These are phyloP conservation scores for Ustulina deusta DNA, from an alignment of 2,329 filamentous ascomycete species.

Conservation along the genomic window DNA sequence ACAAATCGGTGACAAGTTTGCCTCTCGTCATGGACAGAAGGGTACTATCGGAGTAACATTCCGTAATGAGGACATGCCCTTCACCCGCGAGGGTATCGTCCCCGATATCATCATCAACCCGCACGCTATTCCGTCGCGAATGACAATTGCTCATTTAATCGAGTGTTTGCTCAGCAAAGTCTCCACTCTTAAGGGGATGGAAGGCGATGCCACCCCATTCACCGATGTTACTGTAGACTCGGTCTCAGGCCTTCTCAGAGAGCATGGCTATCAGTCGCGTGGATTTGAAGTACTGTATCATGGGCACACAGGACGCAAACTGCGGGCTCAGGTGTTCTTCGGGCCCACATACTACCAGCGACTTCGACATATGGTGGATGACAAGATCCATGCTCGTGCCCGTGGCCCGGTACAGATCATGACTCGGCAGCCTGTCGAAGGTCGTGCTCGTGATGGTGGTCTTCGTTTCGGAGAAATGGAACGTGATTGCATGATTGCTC, in stretches of 20 bases:
- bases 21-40: constrained; percentile 98
- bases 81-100: constrained; percentile 88
- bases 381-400: constrained; percentile 99
- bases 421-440: constrained; percentile 96
- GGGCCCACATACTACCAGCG: constrained; percentile 99
- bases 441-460: constrained; percentile 97
- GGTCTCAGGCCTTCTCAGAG: constrained; percentile 85
- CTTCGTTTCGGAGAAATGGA: constrained; percentile 99
- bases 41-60: constrained; percentile 99
- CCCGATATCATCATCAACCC: constrained; percentile 99
- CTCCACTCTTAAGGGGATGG: constrained; percentile 89
- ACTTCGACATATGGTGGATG: constrained; percentile 98
- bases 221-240: constrained; percentile 97
- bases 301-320: constrained; percentile 93
- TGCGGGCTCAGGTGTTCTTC: constrained; percentile 94
- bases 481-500: constrained; percentile 99
- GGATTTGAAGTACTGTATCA: constrained; percentile 99
- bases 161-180: constrained; percentile 98
- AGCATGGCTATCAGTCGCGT: constrained; percentile 94
- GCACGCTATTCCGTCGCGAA: constrained; percentile 98
- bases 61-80: constrained; percentile 98
- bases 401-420: constrained; percentile 97
- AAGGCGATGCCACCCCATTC: constrained; percentile 97
- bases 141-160: constrained; percentile 99
- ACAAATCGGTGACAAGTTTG: constrained; percentile 99